These are phyloP conservation scores for Camillea tinctor DNA, from an alignment of 2,329 filamentous ascomycete genomes.

Conservation along the genomic window DNA sequence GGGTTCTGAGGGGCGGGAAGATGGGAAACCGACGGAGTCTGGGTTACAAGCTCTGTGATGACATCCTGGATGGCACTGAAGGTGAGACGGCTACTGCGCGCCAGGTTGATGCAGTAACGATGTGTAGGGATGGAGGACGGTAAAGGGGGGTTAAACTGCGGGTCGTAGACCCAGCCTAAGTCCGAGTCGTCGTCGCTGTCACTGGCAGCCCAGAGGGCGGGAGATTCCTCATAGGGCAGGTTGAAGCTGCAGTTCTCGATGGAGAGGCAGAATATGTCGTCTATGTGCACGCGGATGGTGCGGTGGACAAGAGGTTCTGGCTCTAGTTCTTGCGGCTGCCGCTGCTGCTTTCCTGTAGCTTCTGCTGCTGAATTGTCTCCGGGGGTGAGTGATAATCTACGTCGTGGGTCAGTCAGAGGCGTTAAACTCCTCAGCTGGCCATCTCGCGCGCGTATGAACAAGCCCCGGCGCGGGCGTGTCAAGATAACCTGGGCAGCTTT, in stretches of 20 bases:
- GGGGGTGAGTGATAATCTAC: neutral
- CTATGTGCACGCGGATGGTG: slow-evolving; percentile 20
- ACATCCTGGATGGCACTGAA: slow-evolving; percentile 12
- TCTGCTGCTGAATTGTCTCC: too few species aligned
- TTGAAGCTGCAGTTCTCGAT: slow-evolving; percentile 36
- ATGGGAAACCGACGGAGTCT: neutral
- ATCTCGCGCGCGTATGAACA: slow-evolving; percentile 30
- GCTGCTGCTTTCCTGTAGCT: neutral
- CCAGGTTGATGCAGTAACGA: slow-evolving; percentile 25
- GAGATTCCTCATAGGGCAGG: slow-evolving; percentile 27
- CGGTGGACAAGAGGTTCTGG: slow-evolving; percentile 23
- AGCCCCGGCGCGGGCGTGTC: slow-evolving; percentile 27
- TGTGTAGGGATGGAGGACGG: slow-evolving; percentile 15
- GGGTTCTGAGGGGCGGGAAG: slow-evolving; percentile 1
- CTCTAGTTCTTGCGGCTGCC: neutral
- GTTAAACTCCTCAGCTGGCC: slow-evolving; percentile 22
- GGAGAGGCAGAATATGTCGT: slow-evolving; percentile 30
- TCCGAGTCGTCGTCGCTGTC: slow-evolving; percentile 4
- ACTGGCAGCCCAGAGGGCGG: neutral
- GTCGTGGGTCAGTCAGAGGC: slow-evolving; percentile 1
- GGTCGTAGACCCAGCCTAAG: slow-evolving; percentile 32
- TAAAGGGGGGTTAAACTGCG: slow-evolving; percentile 23
- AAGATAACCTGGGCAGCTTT: slow-evolving; percentile 22
- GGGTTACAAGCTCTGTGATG: slow-evolving; percentile 17
- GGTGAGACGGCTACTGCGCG: slow-evolving; percentile 4